Conservation (phyloP, 208 protist genomes). For the Wallacemonas collosoma region DNA sequence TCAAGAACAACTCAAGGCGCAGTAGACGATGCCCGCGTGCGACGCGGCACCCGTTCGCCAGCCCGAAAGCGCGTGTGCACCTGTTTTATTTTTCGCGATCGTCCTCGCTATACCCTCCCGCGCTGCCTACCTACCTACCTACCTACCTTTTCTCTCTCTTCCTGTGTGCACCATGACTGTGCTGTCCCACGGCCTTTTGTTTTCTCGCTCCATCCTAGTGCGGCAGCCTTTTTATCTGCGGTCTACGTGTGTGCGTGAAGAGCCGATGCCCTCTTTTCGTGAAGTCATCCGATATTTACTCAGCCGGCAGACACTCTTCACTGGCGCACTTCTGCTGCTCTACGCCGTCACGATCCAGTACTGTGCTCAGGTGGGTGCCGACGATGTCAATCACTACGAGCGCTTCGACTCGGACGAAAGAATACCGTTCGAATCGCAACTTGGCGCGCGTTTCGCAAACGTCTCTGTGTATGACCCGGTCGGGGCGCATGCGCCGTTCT, state of each 20-base stretch:
- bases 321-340: background rate
- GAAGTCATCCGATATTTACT: background rate
- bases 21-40: too few relatives aligned
- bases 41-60: too few relatives aligned
- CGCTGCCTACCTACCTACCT: too few relatives aligned
- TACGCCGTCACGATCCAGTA: constrained; percentile 12
- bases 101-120: too few relatives aligned
- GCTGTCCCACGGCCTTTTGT: too few relatives aligned
- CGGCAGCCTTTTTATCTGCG: background rate
- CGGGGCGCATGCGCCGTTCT: background rate
- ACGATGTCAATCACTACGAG: constrained; percentile 13
- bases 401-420: constrained; percentile 13
- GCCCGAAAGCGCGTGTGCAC: too few relatives aligned
- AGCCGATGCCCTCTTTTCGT: background rate
- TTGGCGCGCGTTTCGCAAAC: constrained; percentile 1
- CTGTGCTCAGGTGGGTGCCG: background rate
- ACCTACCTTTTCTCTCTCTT: too few relatives aligned
- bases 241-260: background rate
- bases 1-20: too few relatives aligned
- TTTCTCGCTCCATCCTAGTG: too few relatives aligned
- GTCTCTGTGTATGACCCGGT: background rate
- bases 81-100: too few relatives aligned
- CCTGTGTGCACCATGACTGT: too few relatives aligned
- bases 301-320: background rate
- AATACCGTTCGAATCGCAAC: background rate